Base-by-base conservation (phyloP, 164 flowering plant species). In the Brasenia schreberi region DNA sequence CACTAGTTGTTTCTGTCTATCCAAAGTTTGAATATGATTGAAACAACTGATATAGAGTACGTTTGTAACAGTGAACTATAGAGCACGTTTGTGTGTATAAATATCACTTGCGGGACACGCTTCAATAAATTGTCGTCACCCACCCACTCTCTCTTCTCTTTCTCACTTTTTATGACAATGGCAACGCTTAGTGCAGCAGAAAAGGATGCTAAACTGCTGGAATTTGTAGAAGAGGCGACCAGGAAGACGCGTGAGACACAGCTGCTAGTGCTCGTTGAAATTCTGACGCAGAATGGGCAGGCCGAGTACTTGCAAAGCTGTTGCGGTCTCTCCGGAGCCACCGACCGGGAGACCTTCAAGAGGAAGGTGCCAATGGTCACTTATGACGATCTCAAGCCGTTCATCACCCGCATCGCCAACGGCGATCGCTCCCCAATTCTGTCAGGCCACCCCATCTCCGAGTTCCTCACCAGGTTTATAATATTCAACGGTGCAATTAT, bases 391-490 rank as follows among this genome's bases (percentile, higher is more conserved):
- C 75, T 81, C 44, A 72, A 77, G 71, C 77, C 77, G 4, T 73
- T 74, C 19, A 81, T 81, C 62, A 77, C 74, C 6, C 76, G 84
- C 14, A 81, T 81, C 61, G 84, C 84, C 4, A 77, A 81, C 27
- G 84, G 85, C 7, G 84, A 81, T 58, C 73, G 72, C 6, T 81
- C 84, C 18, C 67, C 81, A 11, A 78, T 81, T 62, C 44, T 81
- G 1, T 76, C 75, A 1, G 53, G 76, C 18, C 74, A 73, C 43
- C 84, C 84, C 61, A 74, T 81, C 61, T 77, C 84, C 10, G 84
- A 81, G 43, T 79, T 81, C 53, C 77, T 78, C 67, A 77, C 81
- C 56, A 81, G 83, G 83, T 77, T 12, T 53, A 23, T 23, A 23
- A 23, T 23, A 23, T 23, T 23, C 27, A 23, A 23, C 27, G 27